phyloP scores from a whole-genome alignment of 108 stramenopile genomes.

The Cylindrotheca closterium region DNA sequence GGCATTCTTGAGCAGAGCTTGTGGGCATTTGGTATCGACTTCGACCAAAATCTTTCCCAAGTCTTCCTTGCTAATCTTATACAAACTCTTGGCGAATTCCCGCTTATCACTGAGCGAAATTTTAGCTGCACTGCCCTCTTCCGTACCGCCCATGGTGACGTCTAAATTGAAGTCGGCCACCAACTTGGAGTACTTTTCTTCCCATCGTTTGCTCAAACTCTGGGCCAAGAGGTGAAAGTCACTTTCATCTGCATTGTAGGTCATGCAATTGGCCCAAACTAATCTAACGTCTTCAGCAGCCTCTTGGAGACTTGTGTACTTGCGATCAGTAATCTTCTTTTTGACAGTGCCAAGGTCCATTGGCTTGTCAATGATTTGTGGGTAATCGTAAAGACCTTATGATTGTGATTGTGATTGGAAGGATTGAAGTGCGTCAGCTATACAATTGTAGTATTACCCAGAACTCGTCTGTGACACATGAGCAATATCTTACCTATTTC shows the following conservation, averaged over 20 bases:
- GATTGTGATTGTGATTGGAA: not conserved
- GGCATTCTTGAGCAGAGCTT: slow-evolving; percentile 78
- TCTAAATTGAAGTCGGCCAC: slow-evolving; percentile 32
- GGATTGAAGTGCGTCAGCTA: not conserved
- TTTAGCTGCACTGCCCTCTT: slow-evolving; percentile 1
- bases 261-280: slow-evolving; percentile 94
- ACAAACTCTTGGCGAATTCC: slow-evolving; percentile 81
- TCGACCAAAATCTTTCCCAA: slow-evolving; percentile 86
- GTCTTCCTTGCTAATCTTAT: slow-evolving; percentile 88
- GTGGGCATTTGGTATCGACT: slow-evolving; percentile 88
- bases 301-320: slow-evolving; percentile 76
- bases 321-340: slow-evolving; percentile 64
- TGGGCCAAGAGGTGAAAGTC: slow-evolving; percentile 85
- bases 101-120: slow-evolving; percentile 78
- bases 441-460: slow-evolving; percentile 4
- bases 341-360: slow-evolving; percentile 96
- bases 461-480: not conserved
- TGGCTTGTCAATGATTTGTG: slow-evolving; percentile 90
- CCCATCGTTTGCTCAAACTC: slow-evolving; percentile 71
- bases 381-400: slow-evolving; percentile 85
- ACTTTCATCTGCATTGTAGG: slow-evolving; percentile 92
- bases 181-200: slow-evolving; percentile 71
- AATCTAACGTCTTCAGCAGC: slow-evolving; percentile 91
- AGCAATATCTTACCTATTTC: slow-evolving; percentile 51
- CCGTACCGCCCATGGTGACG: not conserved